Evolutionary conservation across 2,329 filamentous ascomycete genomes (phyloP).

Genomic region (Phialophora expanda): DNA sequence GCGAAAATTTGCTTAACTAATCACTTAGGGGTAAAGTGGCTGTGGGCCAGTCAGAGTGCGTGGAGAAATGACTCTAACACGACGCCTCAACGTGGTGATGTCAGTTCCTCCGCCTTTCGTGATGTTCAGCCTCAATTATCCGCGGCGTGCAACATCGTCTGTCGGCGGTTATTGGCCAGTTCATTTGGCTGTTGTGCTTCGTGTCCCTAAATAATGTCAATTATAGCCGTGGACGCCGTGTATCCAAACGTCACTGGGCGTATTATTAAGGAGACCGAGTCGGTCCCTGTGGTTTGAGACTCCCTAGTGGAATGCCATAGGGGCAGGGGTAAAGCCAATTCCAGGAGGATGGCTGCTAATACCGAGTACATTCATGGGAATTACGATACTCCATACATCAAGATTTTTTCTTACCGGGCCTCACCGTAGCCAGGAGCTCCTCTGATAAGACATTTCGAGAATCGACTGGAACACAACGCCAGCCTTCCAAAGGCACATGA

Average conservation of each 20-base stretch:
- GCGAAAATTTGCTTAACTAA: conserved; percentile 35
- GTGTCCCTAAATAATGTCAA: background rate
- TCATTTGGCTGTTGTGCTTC: background rate
- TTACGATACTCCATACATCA: conserved; percentile 19
- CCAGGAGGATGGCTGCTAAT: background rate
- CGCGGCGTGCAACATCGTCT: background rate
- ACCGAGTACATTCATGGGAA: conserved; percentile 5
- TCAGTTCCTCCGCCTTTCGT: background rate
- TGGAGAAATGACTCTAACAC: background rate
- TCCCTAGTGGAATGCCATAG: background rate
- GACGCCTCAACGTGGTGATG: background rate
- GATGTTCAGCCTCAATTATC: conserved; percentile 1
- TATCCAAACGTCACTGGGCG: background rate
- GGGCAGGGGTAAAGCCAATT: background rate
- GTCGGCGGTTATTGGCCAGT: background rate
- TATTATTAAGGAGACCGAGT: background rate
- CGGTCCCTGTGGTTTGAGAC: no score
- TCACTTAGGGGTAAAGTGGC: conserved; percentile 30
- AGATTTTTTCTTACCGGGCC: conserved; percentile 23
- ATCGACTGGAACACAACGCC: conserved; percentile 4
- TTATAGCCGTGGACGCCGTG: background rate
- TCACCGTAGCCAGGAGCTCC: conserved; percentile 22
- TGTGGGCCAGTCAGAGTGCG: conserved; percentile 24
- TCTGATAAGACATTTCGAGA: conserved; percentile 11
- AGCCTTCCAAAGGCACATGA: background rate